These are phyloP conservation scores for Salix purpurea DNA, from an alignment of 345 rosid genomes.

Conservation along the genomic window DNA sequence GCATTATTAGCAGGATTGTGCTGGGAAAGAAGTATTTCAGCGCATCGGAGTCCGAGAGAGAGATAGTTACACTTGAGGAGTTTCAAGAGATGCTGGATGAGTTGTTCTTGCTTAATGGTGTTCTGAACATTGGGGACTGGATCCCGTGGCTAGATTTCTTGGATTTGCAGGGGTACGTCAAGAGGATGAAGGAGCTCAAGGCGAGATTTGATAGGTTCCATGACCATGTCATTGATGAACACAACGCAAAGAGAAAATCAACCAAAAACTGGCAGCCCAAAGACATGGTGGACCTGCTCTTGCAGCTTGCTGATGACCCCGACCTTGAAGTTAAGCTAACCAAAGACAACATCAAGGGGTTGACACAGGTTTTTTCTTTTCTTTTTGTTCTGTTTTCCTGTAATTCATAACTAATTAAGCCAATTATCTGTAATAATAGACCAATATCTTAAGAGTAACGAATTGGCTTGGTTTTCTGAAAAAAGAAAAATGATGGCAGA, in stretches of 20 bases:
- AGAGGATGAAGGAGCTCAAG: slow-evolving; percentile 55
- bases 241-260: slow-evolving; percentile 31
- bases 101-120: slow-evolving; percentile 57
- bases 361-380: slow-evolving; percentile 34
- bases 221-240: slow-evolving; percentile 62
- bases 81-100: slow-evolving; percentile 68
- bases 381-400: neutral
- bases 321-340: slow-evolving; percentile 53
- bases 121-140: slow-evolving; percentile 56
- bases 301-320: slow-evolving; percentile 65
- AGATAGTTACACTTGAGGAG: slow-evolving; percentile 48
- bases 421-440: no score
- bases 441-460: no score
- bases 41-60: slow-evolving; percentile 2
- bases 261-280: slow-evolving; percentile 38
- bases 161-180: slow-evolving; percentile 59
- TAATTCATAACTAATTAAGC: no score
- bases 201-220: slow-evolving; percentile 52
- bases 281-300: slow-evolving; percentile 65
- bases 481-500: no score
- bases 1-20: slow-evolving; percentile 62
- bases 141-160: slow-evolving; percentile 56
- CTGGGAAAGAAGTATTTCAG: slow-evolving; percentile 52
- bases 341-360: slow-evolving; percentile 54
- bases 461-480: no score